Base-by-base conservation (phyloP, 148 eudicot genomes). In the Rhododendron molle region DNA sequence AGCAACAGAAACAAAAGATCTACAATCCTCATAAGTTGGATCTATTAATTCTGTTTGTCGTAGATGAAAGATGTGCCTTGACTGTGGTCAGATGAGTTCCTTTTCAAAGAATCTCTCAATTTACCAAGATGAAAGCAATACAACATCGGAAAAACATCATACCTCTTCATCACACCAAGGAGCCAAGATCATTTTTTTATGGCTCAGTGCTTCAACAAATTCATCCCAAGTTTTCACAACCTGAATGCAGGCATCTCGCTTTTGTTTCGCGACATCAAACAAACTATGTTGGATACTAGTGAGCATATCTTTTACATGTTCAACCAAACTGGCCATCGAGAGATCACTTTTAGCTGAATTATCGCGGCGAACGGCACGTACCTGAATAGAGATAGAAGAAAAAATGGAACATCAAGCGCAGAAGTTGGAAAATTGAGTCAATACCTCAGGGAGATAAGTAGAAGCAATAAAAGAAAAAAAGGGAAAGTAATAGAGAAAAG, bases 131-230 rank as follows among this genome's bases (percentile, higher is more conserved):
- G 65, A 58, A 56, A 30, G 38, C 18, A 8, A 23, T 58, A 58
- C 7, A 36, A 18, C 69, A 34, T 2, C 1, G 47, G 13, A 49
- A 83, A 28, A 50, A 81, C 34, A 54, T 11, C 78, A 79, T 93
- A 97, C 99, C 99, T 97, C 98, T 86, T 97, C 99, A 90, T 97
- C 98, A 74, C 96, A 95, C 99, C 99, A 97, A 52, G 99, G 99
- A 83, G 99, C 99, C 85, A 97, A 90, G 50, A 97, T 97, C 94
- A 97, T 72, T 85, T 97, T 97, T 91, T 94, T 97, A 32, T 94
- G 92, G 26, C 89, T 90, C 86, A 97, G 90, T 38, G 98, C 99
- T 89, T 94, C 98, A 54, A 84, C 81, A 85, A 97, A 97, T 84
- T 97, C 98, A 78, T 95, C 99, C 99, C 99, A 97, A 7, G 98